phyloP scores from a whole-genome alignment of 805 yeast species.

The Starmerella sirachaensis region DNA sequence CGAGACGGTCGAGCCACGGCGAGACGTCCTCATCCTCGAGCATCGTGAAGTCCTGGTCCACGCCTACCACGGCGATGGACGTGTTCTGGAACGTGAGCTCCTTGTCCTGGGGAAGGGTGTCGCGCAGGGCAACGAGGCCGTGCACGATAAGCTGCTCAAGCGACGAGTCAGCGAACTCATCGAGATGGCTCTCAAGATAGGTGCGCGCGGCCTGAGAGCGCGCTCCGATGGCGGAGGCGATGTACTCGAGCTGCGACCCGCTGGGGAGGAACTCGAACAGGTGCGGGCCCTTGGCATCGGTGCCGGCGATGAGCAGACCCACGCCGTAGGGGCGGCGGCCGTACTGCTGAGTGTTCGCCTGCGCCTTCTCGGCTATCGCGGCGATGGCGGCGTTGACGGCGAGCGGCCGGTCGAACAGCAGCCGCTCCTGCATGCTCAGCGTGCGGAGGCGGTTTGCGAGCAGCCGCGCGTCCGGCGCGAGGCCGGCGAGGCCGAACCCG shows the following conservation, averaged over 20 bases:
- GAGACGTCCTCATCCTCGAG: slow-evolving; percentile 81
- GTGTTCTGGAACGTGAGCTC: slow-evolving; percentile 76
- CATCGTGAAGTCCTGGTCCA: slow-evolving; percentile 57
- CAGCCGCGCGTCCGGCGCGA: slow-evolving; percentile 97
- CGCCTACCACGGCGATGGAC: slow-evolving; percentile 86
- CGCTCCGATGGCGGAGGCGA: slow-evolving; percentile 94
- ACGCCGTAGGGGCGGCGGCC: slow-evolving; percentile 98
- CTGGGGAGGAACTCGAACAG: slow-evolving; percentile 91
- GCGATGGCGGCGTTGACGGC: slow-evolving; percentile 73
- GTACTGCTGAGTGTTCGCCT: slow-evolving; percentile 86
- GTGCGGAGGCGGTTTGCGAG: slow-evolving; percentile 79
- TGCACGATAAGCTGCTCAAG: slow-evolving; percentile 68
- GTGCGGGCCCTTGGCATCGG: slow-evolving; percentile 91
- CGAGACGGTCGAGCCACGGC: slow-evolving; percentile 69
- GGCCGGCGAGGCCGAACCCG: slow-evolving; percentile 93
- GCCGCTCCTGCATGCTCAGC: slow-evolving; percentile 76
- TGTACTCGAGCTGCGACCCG: slow-evolving; percentile 82
- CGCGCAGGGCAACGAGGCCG: slow-evolving; percentile 84
- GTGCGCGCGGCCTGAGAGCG: slow-evolving; percentile 98
- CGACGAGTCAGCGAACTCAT: slow-evolving; percentile 46
- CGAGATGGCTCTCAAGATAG: slow-evolving; percentile 76
- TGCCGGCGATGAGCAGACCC: slow-evolving; percentile 79
- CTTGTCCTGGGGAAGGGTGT: slow-evolving; percentile 87
- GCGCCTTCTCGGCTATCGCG: slow-evolving; percentile 91
- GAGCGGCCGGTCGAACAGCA: slow-evolving; percentile 77